These are phyloP conservation scores for Bruguiera sexangula DNA, from an alignment of 345 rosid genomes.

Conservation along the genomic window DNA sequence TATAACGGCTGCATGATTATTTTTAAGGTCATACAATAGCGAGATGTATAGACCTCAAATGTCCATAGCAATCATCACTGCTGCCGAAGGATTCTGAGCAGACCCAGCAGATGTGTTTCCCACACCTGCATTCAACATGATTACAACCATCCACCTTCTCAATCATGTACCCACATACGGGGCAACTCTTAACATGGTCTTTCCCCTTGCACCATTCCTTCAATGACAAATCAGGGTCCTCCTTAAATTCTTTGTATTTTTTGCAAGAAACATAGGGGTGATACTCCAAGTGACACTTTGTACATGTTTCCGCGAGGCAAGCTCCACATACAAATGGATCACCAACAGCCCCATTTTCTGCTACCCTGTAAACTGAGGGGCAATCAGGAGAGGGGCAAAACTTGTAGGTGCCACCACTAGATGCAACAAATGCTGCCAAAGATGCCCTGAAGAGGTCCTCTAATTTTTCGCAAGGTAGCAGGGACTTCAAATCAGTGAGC, in stretches of 20 bases:
- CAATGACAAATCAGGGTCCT: slow-evolving; percentile 73
- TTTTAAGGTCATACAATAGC: slow-evolving; percentile 22
- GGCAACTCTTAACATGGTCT: slow-evolving; percentile 67
- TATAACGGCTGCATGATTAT: not conserved
- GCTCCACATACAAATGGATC: slow-evolving; percentile 75
- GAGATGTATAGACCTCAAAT: slow-evolving; percentile 47
- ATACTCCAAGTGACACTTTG: slow-evolving; percentile 68
- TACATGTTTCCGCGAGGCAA: slow-evolving; percentile 68
- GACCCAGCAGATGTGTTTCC: slow-evolving; percentile 86
- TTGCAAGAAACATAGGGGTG: slow-evolving; percentile 71
- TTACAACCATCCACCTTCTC: slow-evolving; percentile 90
- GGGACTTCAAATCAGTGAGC: slow-evolving; percentile 56
- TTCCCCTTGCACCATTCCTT: slow-evolving; percentile 77
- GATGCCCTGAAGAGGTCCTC: slow-evolving; percentile 86
- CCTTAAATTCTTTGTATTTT: slow-evolving; percentile 61
- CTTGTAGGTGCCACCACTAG: slow-evolving; percentile 57
- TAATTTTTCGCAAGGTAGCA: slow-evolving; percentile 55
- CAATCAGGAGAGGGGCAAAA: slow-evolving; percentile 93
- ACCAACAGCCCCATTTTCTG: slow-evolving; percentile 27
- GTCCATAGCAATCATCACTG: slow-evolving; percentile 61
- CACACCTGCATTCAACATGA: slow-evolving; percentile 74
- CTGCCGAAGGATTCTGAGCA: slow-evolving; percentile 44
- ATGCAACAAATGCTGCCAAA: slow-evolving; percentile 53
- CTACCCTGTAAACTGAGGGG: slow-evolving; percentile 63
- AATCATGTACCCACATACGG: slow-evolving; percentile 56